Evolutionary conservation across 1,284 basidiomycete species (phyloP).

Genomic region (Pseudozyma sp.): DNA sequence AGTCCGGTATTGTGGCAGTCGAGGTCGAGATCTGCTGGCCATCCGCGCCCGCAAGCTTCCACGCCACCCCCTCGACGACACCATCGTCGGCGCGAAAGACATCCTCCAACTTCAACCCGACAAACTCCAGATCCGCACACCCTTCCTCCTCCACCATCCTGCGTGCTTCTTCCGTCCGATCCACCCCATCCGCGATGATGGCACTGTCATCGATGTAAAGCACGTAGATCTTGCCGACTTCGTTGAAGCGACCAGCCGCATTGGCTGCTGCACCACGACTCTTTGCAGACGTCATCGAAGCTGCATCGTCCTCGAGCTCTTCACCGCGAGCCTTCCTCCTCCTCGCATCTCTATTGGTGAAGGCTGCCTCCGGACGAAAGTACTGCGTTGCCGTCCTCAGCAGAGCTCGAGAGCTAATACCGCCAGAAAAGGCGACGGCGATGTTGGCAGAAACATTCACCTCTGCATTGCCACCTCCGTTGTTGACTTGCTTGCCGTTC

Average conservation of each 20-base stretch:
- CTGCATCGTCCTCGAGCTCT: background rate
- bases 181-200: slow-evolving; percentile 19
- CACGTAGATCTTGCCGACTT: slow-evolving; percentile 57
- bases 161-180: slow-evolving; percentile 33
- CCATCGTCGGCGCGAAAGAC: slow-evolving; percentile 18
- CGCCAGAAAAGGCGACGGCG: slow-evolving; percentile 38
- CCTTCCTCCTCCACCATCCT: slow-evolving; percentile 42
- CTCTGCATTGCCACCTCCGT: slow-evolving; percentile 32
- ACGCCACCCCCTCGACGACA: background rate
- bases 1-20: slow-evolving; percentile 1
- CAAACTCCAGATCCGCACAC: slow-evolving; percentile 43
- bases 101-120: slow-evolving; percentile 48
- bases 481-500: slow-evolving; percentile 18
- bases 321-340: slow-evolving; percentile 17
- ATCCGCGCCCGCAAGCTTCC: slow-evolving; percentile 14
- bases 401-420: slow-evolving; percentile 27
- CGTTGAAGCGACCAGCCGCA: slow-evolving; percentile 36
- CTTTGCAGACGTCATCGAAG: background rate
- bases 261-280: slow-evolving; percentile 3
- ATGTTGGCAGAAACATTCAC: slow-evolving; percentile 35
- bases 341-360: slow-evolving; percentile 11
- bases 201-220: slow-evolving; percentile 57
- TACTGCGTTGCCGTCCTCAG: slow-evolving; percentile 33
- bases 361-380: slow-evolving; percentile 27
- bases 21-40: slow-evolving; percentile 16